Evolutionary conservation across 2,329 filamentous ascomycete species (phyloP).

Genomic region (Diaporthe sp.): DNA sequence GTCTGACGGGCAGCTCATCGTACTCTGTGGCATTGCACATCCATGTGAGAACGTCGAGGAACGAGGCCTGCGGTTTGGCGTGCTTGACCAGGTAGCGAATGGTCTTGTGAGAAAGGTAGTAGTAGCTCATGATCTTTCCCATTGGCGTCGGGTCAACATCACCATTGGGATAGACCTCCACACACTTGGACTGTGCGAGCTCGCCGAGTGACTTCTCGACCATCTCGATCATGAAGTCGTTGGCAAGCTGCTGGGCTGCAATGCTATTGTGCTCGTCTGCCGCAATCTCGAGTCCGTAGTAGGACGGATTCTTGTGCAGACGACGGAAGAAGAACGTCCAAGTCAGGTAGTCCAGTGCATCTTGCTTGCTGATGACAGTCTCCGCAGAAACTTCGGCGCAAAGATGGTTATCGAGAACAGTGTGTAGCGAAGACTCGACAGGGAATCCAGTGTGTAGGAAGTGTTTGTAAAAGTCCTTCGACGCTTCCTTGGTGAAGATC

Average conservation of each 20-base stretch:
- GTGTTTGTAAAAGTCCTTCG: slow-evolving; percentile 99
- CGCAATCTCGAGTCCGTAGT: slow-evolving; percentile 95
- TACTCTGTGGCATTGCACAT: slow-evolving; percentile 96
- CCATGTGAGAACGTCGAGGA: slow-evolving; percentile 89
- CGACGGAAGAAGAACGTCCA: slow-evolving; percentile 99
- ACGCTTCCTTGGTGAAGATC: slow-evolving; percentile 96
- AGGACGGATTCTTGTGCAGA: slow-evolving; percentile 97
- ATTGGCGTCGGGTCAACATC: slow-evolving; percentile 91
- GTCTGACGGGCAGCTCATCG: slow-evolving; percentile 95
- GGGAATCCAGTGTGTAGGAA: slow-evolving; percentile 98
- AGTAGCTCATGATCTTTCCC: slow-evolving; percentile 99
- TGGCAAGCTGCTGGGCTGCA: slow-evolving; percentile 86
- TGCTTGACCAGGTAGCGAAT: slow-evolving; percentile 86
- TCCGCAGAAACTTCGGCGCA: slow-evolving; percentile 94
- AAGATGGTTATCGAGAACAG: slow-evolving; percentile 96
- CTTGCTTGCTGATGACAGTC: slow-evolving; percentile 94
- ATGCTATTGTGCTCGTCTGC: slow-evolving; percentile 92
- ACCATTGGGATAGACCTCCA: slow-evolving; percentile 85
- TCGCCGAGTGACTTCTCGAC: slow-evolving; percentile 89
- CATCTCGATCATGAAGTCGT: slow-evolving; percentile 94
- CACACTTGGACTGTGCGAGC: slow-evolving; percentile 86
- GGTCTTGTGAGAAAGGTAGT: slow-evolving; percentile 96
- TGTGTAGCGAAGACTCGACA: slow-evolving; percentile 95
- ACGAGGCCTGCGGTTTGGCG: slow-evolving; percentile 80
- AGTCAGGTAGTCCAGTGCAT: slow-evolving; percentile 95